Percentiles rank a stretch among this genome's conserved stretches.
These are phyloP conservation scores for Solanum appendiculatum DNA, from an alignment of 257 asterid genomes.

Conservation along the genomic window DNA sequence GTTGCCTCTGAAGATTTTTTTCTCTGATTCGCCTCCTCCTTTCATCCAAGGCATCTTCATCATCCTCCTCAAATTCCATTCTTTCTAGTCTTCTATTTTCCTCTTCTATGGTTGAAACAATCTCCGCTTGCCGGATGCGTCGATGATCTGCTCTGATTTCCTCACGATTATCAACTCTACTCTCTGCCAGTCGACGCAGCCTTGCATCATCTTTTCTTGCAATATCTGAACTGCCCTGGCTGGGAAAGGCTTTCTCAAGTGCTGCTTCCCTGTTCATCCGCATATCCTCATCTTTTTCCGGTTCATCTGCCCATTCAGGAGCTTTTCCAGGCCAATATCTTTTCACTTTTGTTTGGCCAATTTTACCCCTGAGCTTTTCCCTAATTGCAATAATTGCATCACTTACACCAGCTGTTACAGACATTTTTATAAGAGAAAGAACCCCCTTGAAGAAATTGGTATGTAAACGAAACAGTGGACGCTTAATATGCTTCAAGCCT, in stretches of 20 bases:
- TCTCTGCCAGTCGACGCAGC: slow-evolving; percentile 82
- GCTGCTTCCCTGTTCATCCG: slow-evolving; percentile 42
- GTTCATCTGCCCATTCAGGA: slow-evolving; percentile 93
- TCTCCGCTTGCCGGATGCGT: slow-evolving; percentile 91
- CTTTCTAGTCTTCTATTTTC: slow-evolving; percentile 56
- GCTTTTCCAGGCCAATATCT: slow-evolving; percentile 97
- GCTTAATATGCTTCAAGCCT: neutral
- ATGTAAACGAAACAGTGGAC: neutral
- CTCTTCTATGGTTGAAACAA: slow-evolving; percentile 80
- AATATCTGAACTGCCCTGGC: slow-evolving; percentile 29
- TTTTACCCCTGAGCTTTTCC: slow-evolving; percentile 92
- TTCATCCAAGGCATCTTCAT: slow-evolving; percentile 77
- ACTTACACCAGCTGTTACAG: slow-evolving; percentile 95
- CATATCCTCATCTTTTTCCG: slow-evolving; percentile 68
- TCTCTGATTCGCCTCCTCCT: slow-evolving; percentile 69
- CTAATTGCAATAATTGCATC: slow-evolving; percentile 68
- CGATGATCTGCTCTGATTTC: slow-evolving; percentile 86
- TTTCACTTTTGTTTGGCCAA: slow-evolving; percentile 90
- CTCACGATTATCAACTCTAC: slow-evolving; percentile 67
- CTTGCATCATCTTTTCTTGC: slow-evolving; percentile 67
- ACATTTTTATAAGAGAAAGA: slow-evolving; percentile 40
- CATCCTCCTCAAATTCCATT: slow-evolving; percentile 65
- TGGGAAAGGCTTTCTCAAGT: slow-evolving; percentile 59
- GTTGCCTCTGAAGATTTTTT: slow-evolving; percentile 56
- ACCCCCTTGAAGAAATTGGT: neutral